phyloP scores from a whole-genome alignment of 352 stramenopile genomes.

The Pythium grandisporangium region DNA sequence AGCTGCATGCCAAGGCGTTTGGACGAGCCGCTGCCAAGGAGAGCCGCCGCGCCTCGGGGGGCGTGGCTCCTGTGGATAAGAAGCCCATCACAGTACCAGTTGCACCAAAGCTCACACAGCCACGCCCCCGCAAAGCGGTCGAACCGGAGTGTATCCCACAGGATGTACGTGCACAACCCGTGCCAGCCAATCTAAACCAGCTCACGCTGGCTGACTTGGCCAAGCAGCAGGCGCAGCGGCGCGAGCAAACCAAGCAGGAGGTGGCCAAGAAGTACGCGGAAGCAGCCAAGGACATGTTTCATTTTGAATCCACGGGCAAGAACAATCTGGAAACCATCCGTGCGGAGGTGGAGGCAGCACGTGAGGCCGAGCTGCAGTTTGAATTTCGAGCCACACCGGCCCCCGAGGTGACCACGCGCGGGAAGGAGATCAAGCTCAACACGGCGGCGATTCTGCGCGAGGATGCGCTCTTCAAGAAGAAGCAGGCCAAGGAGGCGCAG shows the following conservation, averaged over 20 bases:
- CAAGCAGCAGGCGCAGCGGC: conserved; percentile 39
- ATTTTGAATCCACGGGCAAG: conserved; percentile 64
- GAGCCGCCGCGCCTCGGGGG: conserved; percentile 27
- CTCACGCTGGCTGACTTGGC: conserved; percentile 58
- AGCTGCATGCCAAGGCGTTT: conserved; percentile 64
- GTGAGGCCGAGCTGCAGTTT: conserved; percentile 44
- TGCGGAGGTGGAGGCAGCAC: conserved; percentile 56
- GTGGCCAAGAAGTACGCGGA: conserved; percentile 71
- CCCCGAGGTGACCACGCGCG: conserved; percentile 25
- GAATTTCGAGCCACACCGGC: conserved; percentile 75
- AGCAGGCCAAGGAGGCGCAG: conserved; percentile 86
- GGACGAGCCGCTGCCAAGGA: conserved; percentile 32
- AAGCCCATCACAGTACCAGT: conserved; percentile 59
- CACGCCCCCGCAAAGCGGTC: conserved; percentile 44
- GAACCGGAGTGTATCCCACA: conserved; percentile 78
- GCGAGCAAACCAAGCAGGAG: conserved; percentile 42
- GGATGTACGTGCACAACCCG: conserved; percentile 57
- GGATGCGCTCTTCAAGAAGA: conserved; percentile 88
- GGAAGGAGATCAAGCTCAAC: conserved; percentile 78
- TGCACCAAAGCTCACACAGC: conserved; percentile 83
- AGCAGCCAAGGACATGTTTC: conserved; percentile 49
- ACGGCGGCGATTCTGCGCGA: conserved; percentile 86
- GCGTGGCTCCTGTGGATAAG: conserved; percentile 23
- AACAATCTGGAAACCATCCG: conserved; percentile 67
- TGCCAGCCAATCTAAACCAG: conserved; percentile 57